Evolutionary conservation across 768 basidiomycete species (phyloP), one percentile per base, ranked within the genome.

Genomic region (Boletus pseudopeckii): DNA sequence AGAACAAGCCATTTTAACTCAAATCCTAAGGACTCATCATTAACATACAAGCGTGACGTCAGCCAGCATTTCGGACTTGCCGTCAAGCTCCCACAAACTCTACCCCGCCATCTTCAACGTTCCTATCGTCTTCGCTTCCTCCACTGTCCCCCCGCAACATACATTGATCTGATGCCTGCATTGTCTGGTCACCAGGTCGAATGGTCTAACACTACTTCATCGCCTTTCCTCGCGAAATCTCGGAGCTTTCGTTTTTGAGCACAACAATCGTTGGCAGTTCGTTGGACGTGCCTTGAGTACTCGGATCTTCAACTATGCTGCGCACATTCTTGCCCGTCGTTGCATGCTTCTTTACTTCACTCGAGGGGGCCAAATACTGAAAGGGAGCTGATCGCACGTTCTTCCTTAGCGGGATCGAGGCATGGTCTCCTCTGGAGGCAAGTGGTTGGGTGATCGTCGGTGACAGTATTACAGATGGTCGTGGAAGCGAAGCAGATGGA

Each of bases 311-410:
- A 48, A 14, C 20, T 26, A 55, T 55, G 53, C 28, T 5, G 10
- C 39, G 9, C 24, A 37, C 22, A 37, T 18, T 43, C 18, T 17
- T 56, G 7, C 24, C 14, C 18, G 30, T 50, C n/a, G 30, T 30
- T n/a, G n/a, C n/a, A 22, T 2, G 3, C 42, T 15, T 30, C 26
- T 9, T 15, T 28, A 13, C 7, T 17, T 43, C 5, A 14, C 8
- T 39, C 26, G 14, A 18, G 10, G 15, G 1, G 30, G 9, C 1
- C 24, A 10, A 14, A 32, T 14, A 5, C 48, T 33, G n/a, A 50
- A 20, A 10, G 38, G 8, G 56, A 75, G 51, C 9, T 15, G 22
- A 5, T 4, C 8, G 5, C 22, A 58, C 51, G 43, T 53, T 58
- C 36, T 59, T 43, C 33, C 24, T 44, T 22, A 49, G 40, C 5